A percentile compares a stretch with the other conserved stretches of the same genome.
Evolutionary conservation across 2,329 filamentous ascomycete species (phyloP).

Genomic region (Helotiales sp.): DNA sequence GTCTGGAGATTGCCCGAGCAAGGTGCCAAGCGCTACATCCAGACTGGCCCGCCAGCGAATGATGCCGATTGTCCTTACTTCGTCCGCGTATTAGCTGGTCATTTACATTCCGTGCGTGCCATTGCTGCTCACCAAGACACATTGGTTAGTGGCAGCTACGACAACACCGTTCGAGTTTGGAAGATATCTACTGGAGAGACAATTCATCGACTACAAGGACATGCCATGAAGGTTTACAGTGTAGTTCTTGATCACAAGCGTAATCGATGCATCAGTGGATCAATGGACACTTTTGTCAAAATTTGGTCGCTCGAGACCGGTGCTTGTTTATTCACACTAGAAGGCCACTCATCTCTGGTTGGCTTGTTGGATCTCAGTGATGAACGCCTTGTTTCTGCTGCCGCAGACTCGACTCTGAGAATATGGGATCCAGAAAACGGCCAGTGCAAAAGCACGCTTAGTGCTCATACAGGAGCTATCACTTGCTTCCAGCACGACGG

Average conservation of each 20-base stretch:
- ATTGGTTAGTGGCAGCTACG: conserved; percentile 95
- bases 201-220: conserved; percentile 79
- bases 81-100: conserved; percentile 80
- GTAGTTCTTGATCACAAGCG: conserved; percentile 90
- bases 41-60: conserved; percentile 72
- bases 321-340: conserved; percentile 80
- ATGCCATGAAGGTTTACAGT: conserved; percentile 93
- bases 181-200: conserved; percentile 93
- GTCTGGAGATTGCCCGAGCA: conserved; percentile 92
- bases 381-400: conserved; percentile 89
- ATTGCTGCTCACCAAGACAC: conserved; percentile 95
- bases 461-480: conserved; percentile 93
- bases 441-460: conserved; percentile 84
- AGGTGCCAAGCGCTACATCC: conserved; percentile 74
- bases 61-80: conserved; percentile 91
- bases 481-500: conserved; percentile 98
- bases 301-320: conserved; percentile 95
- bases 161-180: conserved; percentile 94
- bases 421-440: conserved; percentile 97
- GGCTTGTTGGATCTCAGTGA: conserved; percentile 87
- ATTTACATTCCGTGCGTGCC: conserved; percentile 90
- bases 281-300: conserved; percentile 97
- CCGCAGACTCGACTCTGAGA: conserved; percentile 89
- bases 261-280: conserved; percentile 94
- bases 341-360: conserved; percentile 90